Base-by-base conservation (phyloP, 75 land plant species). In the Cupressus sempervirens region DNA sequence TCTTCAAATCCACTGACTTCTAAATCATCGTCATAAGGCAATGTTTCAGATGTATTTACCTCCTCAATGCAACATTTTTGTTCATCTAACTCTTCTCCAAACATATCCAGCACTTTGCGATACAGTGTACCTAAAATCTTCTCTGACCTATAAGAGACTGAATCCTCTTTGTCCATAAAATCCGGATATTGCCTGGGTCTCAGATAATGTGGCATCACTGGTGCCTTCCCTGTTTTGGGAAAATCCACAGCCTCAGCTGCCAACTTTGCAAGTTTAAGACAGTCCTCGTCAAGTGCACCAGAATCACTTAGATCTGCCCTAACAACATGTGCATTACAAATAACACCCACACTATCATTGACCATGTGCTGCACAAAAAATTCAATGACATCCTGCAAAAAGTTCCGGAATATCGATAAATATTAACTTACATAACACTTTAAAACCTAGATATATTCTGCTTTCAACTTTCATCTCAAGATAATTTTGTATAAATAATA, bases 281-380 rank as follows among this genome's bases (percentile, higher is more conserved):
- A 97, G 0, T 90, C 88, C 82, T 89, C 91, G 81, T 97, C 97
- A 65, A 89, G 52, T 1, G 99, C 99, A 14, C 96, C 94, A 32
- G 68, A 16, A 4, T 88, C 90, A 86, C 96, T 97, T 16, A 80
- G 84, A 82, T 97, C 99, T 76, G 99, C 98, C 87, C 93, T 95
- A 72, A 96, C 99, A 15, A 97, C 95, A 87, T 97, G 98, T 5
- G 99, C 96, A 86, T 97, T 92, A 89, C 96, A 94, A 3, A 97
- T 97, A 11, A 87, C 81, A 13, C 99, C 99, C 73, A 97, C 87
- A 65, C 81, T 91, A 77, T 97, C 99, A 84, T 88, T 94, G 58
- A 91, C 94, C 92, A 97, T 96, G 80, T 91, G 90, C 73, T 85
- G 92, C 0, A 83, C 81, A 86, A 93, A 97, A 84, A 97, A 97